Conservation (phyloP, 2,329 filamentous ascomycete genomes). For the Fusarium compactum region DNA sequence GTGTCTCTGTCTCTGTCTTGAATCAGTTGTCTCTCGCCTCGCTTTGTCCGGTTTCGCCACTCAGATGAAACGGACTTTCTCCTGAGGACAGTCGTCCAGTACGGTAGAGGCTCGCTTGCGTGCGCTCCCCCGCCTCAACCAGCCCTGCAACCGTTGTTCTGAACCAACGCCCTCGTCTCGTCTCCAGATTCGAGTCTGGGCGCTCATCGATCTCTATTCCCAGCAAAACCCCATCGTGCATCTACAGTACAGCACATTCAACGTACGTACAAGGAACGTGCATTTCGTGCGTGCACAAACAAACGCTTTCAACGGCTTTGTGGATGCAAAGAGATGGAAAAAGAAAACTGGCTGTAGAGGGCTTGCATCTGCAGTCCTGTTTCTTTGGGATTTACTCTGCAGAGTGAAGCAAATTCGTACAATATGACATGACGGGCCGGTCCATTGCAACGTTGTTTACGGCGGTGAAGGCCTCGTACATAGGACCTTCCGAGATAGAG, state of each 20-base stretch:
- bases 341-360: constrained; percentile 2
- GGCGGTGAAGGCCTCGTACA: constrained; percentile 35
- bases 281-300: constrained; percentile 18
- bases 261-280: constrained; percentile 27
- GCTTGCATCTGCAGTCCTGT: constrained; percentile 31
- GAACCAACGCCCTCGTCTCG: constrained; percentile 17
- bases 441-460: constrained; percentile 20
- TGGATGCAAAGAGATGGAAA: constrained; percentile 22
- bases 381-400: not conserved
- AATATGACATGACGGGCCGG: constrained; percentile 7
- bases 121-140: constrained; percentile 21
- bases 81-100: constrained; percentile 8
- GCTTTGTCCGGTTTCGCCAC: constrained; percentile 29
- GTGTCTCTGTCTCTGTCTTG: constrained; percentile 6
- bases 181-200: not conserved
- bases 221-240: constrained; percentile 41
- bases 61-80: constrained; percentile 40
- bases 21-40: constrained; percentile 22
- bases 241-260: constrained; percentile 21
- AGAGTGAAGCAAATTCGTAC: not conserved
- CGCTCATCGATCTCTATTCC: constrained; percentile 27
- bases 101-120: constrained; percentile 2
- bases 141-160: constrained; percentile 32
- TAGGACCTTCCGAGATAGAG: constrained; percentile 6
- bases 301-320: constrained; percentile 33